Evolutionary conservation across 371 early-diverging fungal species (phyloP), one percentile per base, ranked within the genome.

Genomic region (Actinomortierella wolfii): DNA sequence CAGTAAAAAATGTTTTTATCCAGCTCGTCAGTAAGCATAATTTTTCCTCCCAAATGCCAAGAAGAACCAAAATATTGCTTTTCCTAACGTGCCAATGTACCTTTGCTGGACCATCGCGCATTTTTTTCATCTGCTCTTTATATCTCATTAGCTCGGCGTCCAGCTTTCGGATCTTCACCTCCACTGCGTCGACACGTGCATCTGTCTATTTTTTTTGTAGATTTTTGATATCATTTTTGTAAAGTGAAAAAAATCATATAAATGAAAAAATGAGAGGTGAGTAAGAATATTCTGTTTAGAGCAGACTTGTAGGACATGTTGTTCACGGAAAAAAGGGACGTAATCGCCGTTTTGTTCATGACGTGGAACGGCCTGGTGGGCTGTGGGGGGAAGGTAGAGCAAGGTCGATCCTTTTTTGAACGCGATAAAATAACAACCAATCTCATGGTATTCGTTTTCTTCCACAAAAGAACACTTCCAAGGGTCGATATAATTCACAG

Each of bases 61-160:
- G 24, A 15, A 44, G 11, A 43, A 18, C 23, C 14, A 3, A 52
- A 24, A 29, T 48, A 17, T 25, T 3, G 42, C 26, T 41, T 41
- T 41, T 41, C n/a, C n/a, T n/a, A n/a, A n/a, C n/a, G n/a, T n/a
- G n/a, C n/a, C 18, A 4, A 47, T 20, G 62, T 84, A 92, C 94
- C 80, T 94, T 94, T 42, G 90, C 93, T 3, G 96, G 94, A 0
- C 97, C 96, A 20, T 96, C 95, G 34, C 94, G 86, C 94, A 97
- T 90, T 62, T 89, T 94, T 65, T 83, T 86, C 91, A 97, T 89
- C 73, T 97, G 96, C 50, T 96, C 97, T 65, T 90, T 86, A 78
- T 93, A 95, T 61, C 88, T 84, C 26, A 91, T 83, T 21, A 98
- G 81, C 68, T 97, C 96, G 15, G 93, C 96, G 65, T 98, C 98